phyloP scores from a whole-genome alignment of 805 yeast genomes.

The Candida anglica region DNA sequence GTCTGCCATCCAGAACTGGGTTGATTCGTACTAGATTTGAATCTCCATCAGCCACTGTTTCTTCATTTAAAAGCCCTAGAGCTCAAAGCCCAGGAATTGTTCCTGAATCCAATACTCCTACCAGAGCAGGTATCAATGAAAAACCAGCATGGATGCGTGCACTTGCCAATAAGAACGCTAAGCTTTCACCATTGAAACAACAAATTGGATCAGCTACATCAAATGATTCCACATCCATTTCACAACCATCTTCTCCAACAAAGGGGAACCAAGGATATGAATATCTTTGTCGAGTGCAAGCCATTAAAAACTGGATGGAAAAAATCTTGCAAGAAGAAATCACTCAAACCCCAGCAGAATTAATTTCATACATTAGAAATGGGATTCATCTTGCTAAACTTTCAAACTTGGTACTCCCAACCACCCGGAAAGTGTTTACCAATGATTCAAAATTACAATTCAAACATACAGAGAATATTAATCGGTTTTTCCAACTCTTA shows the following conservation, averaged over 20 bases:
- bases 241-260: slow-evolving; percentile 22
- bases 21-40: slow-evolving; percentile 31
- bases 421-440: slow-evolving; percentile 51
- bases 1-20: slow-evolving; percentile 18
- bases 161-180: slow-evolving; percentile 4
- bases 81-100: slow-evolving; percentile 15
- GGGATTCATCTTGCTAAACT: slow-evolving; percentile 84
- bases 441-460: slow-evolving; percentile 63
- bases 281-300: slow-evolving; percentile 74
- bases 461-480: slow-evolving; percentile 90
- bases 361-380: slow-evolving; percentile 68
- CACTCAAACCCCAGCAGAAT: slow-evolving; percentile 49
- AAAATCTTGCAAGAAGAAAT: slow-evolving; percentile 53
- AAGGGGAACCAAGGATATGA: slow-evolving; percentile 49
- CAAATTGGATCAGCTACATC: neutral
- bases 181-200: slow-evolving; percentile 11
- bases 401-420: slow-evolving; percentile 68
- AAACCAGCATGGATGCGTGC: slow-evolving; percentile 4
- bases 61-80: slow-evolving; percentile 21
- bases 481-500: slow-evolving; percentile 69
- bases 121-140: too few species aligned
- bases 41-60: slow-evolving; percentile 39
- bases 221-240: slow-evolving; percentile 12
- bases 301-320: slow-evolving; percentile 81
- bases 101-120: slow-evolving; percentile 9